Conservation (phyloP, 2,329 filamentous ascomycete genomes). For the Colletotrichum incanum region DNA sequence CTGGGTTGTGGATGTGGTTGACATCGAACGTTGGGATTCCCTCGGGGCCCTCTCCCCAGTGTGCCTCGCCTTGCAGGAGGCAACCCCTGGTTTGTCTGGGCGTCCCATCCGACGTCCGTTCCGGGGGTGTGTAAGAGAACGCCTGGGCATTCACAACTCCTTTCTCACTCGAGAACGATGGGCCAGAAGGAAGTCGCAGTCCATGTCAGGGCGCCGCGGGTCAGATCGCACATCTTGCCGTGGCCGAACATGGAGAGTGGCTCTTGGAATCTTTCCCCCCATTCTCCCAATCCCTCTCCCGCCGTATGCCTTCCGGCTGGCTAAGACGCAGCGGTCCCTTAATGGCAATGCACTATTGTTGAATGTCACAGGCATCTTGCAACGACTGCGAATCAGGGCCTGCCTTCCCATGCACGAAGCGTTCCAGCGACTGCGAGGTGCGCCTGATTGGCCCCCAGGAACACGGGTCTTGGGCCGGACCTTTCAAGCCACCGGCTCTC, state of each 20-base stretch:
- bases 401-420: conserved; percentile 58
- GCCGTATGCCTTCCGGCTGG: conserved; percentile 21
- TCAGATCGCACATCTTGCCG: conserved; percentile 40
- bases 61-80: conserved; percentile 26
- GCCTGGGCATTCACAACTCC: conserved; percentile 23
- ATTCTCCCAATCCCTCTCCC: conserved; percentile 12
- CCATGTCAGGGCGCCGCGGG: conserved; percentile 38
- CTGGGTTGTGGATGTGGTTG: conserved; percentile 37
- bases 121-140: conserved; percentile 37
- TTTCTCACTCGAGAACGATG: conserved; percentile 10
- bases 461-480: conserved; percentile 35
- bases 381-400: conserved; percentile 55
- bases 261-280: conserved; percentile 18
- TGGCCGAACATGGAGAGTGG: conserved; percentile 35
- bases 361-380: conserved; percentile 47
- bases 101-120: conserved; percentile 40
- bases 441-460: conserved; percentile 56
- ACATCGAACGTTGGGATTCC: conserved; percentile 48
- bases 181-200: conserved; percentile 32
- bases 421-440: conserved; percentile 55
- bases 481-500: conserved; percentile 37
- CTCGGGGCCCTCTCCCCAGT: conserved; percentile 27
- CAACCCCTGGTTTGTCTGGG: conserved; percentile 38
- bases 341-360: conserved; percentile 38
- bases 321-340: conserved; percentile 31